A percentile compares a stretch with the other conserved stretches of the same genome.
Evolutionary conservation across 805 yeast genomes (phyloP).

Genomic region (Hanseniaspora singularis): DNA sequence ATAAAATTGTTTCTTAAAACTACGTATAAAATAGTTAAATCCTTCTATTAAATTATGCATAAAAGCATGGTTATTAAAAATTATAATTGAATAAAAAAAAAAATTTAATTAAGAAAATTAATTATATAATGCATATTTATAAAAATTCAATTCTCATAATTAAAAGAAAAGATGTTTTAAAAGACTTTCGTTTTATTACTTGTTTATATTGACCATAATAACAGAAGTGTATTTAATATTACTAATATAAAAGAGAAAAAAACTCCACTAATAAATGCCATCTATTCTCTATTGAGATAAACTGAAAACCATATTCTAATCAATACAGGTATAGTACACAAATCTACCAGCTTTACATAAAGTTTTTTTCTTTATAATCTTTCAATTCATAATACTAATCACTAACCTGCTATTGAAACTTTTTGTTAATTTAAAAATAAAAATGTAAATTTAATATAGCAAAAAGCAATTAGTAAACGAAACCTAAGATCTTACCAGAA

Average conservation of each 20-base stretch:
- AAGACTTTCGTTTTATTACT: neutral
- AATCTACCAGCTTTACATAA: constrained; percentile 8
- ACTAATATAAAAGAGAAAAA: constrained; percentile 1
- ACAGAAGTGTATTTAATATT: neutral
- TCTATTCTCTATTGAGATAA: constrained; percentile 16
- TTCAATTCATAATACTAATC: constrained; percentile 8
- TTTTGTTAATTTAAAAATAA: neutral
- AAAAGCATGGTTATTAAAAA: too few species aligned
- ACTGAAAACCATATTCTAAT: constrained; percentile 13
- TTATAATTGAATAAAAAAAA: too few species aligned
- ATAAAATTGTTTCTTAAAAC: too few species aligned
- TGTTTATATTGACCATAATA: neutral
- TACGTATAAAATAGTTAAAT: too few species aligned
- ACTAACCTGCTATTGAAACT: neutral
- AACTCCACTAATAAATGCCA: constrained; percentile 15
- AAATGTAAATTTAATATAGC: too few species aligned
- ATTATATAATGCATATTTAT: too few species aligned
- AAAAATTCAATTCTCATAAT: too few species aligned
- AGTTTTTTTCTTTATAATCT: constrained; percentile 8
- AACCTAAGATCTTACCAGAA: constrained; percentile 96
- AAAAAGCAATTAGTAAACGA: constrained; percentile 59
- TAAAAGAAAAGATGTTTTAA: too few species aligned
- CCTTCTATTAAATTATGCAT: too few species aligned
- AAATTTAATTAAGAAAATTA: too few species aligned
- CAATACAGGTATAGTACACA: constrained; percentile 16